phyloP scores from a whole-genome alignment of 345 rosid species.

The Salix koriyanagi region DNA sequence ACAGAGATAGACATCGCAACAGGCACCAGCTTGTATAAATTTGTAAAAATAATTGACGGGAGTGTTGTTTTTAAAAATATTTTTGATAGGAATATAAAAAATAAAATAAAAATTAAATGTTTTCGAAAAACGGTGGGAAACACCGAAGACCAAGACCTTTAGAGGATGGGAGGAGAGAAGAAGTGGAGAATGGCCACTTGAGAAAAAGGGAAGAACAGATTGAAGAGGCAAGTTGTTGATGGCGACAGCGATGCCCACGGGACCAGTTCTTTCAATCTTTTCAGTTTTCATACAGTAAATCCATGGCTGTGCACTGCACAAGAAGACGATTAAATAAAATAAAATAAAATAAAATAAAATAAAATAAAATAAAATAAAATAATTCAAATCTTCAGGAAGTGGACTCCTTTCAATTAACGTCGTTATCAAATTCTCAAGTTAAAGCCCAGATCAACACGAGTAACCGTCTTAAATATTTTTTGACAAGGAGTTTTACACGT shows the following conservation, averaged over 20 bases:
- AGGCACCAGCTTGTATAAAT: too few relatives aligned
- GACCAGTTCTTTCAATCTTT: neutral
- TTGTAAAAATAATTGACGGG: too few relatives aligned
- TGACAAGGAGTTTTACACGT: too few relatives aligned
- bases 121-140: too few relatives aligned
- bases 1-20: too few relatives aligned
- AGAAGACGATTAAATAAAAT: neutral
- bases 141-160: too few relatives aligned
- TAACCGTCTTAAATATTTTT: too few relatives aligned
- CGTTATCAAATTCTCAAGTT: neutral
- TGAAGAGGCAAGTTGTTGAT: constrained; percentile 3
- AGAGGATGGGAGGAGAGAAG: too few relatives aligned
- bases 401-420: neutral
- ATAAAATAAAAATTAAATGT: too few relatives aligned
- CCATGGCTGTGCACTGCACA: neutral
- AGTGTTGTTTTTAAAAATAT: too few relatives aligned
- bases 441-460: neutral
- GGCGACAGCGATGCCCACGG: neutral
- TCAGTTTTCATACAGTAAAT: neutral
- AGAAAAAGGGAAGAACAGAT: neutral
- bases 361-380: neutral
- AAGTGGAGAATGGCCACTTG: too few relatives aligned
- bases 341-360: neutral
- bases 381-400: neutral
- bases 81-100: too few relatives aligned